These are phyloP conservation scores for Pulveroboletus sp. DNA, from an alignment of 768 basidiomycete species.

Conservation along the genomic window DNA sequence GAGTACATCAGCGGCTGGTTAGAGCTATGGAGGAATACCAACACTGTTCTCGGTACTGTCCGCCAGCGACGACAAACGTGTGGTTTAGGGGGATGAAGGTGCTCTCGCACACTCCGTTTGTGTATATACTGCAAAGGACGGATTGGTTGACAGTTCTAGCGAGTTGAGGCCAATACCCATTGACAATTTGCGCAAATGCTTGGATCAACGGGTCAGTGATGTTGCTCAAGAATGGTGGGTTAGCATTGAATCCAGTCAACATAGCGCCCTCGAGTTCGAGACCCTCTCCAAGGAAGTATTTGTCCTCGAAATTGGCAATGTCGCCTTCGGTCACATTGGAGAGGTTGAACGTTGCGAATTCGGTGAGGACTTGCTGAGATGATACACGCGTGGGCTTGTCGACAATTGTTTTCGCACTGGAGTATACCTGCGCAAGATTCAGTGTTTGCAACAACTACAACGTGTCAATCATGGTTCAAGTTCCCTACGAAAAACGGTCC, in stretches of 20 bases:
- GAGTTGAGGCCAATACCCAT: slow-evolving; percentile 82
- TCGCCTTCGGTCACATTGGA: slow-evolving; percentile 55
- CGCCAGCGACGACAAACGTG: slow-evolving; percentile 88
- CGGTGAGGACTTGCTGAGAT: slow-evolving; percentile 62
- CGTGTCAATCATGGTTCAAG: background rate
- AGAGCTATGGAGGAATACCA: slow-evolving; percentile 33
- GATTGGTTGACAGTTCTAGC: slow-evolving; percentile 75
- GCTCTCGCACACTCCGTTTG: slow-evolving; percentile 65
- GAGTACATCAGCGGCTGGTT: background rate
- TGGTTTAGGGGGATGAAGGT: slow-evolving; percentile 87
- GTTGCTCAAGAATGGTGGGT: slow-evolving; percentile 67
- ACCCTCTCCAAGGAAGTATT: slow-evolving; percentile 82
- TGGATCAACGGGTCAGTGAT: slow-evolving; percentile 67
- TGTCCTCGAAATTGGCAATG: slow-evolving; percentile 67
- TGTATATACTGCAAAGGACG: slow-evolving; percentile 53
- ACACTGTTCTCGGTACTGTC: slow-evolving; percentile 84
- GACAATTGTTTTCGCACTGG: slow-evolving; percentile 85
- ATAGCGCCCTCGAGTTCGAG: slow-evolving; percentile 67
- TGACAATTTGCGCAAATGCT: slow-evolving; percentile 76
- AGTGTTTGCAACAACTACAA: slow-evolving; percentile 83
- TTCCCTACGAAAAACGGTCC: slow-evolving; percentile 12
- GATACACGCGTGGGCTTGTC: slow-evolving; percentile 82
- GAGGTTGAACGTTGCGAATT: slow-evolving; percentile 48
- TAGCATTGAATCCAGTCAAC: slow-evolving; percentile 58
- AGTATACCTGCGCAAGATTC: slow-evolving; percentile 69